phyloP scores from a whole-genome alignment of 2,329 filamentous ascomycete genomes.

The Teratosphaeriaceae sp. region DNA sequence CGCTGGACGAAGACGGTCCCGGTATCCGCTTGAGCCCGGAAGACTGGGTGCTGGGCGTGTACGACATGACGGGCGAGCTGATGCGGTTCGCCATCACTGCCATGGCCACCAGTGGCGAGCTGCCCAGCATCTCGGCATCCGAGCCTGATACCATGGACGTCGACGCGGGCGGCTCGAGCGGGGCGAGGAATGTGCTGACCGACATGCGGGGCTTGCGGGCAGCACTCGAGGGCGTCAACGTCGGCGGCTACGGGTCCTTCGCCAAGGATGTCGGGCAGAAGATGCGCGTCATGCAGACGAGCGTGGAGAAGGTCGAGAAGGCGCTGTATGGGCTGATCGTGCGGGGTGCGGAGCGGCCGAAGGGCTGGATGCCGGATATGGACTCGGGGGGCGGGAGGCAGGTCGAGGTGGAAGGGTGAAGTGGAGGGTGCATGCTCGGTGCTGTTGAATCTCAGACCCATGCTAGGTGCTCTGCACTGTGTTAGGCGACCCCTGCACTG shows the following conservation, averaged over 20 bases:
- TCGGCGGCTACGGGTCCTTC: constrained; percentile 49
- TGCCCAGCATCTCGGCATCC: constrained; percentile 40
- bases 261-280: constrained; percentile 66
- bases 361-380: constrained; percentile 85
- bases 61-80: constrained; percentile 90
- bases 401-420: constrained; percentile 34
- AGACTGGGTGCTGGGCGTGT: constrained; percentile 86
- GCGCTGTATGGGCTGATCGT: constrained; percentile 84
- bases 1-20: constrained; percentile 32
- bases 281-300: constrained; percentile 76
- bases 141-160: constrained; percentile 29
- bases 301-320: constrained; percentile 90
- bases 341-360: constrained; percentile 78
- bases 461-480: not conserved
- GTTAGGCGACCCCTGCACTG: too few species aligned
- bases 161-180: constrained; percentile 17
- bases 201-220: constrained; percentile 76
- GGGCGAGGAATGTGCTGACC: constrained; percentile 58
- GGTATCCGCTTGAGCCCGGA: constrained; percentile 64
- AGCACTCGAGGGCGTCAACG: constrained; percentile 66
- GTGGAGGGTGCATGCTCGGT: not conserved
- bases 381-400: constrained; percentile 29
- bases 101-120: constrained; percentile 64
- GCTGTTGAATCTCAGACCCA: too few species aligned
- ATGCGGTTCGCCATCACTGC: constrained; percentile 94